Evolutionary conservation across 2,329 filamentous ascomycete genomes (phyloP).

Genomic region (Talaromyces sp.): DNA sequence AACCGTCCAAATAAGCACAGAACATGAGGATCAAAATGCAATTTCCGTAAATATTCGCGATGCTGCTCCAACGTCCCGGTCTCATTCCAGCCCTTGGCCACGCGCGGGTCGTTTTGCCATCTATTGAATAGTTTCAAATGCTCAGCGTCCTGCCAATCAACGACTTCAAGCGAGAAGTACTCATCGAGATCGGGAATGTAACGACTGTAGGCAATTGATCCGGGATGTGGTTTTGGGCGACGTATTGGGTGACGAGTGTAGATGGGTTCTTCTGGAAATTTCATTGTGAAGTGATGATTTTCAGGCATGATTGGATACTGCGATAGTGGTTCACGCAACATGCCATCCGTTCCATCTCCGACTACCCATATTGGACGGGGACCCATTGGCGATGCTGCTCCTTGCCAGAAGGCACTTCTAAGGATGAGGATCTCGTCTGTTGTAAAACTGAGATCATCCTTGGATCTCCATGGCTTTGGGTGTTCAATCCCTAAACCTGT

Average conservation of each 20-base stretch:
- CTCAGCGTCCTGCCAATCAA: slow-evolving; percentile 16
- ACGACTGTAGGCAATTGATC: slow-evolving; percentile 18
- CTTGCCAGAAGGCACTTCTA: slow-evolving; percentile 19
- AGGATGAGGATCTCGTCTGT: slow-evolving; percentile 13
- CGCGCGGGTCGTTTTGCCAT: slow-evolving; percentile 20
- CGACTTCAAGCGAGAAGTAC: slow-evolving; percentile 16
- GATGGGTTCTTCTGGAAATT: slow-evolving; percentile 16
- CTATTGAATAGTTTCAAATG: slow-evolving; percentile 18
- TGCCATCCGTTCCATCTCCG: slow-evolving; percentile 20
- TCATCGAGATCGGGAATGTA: slow-evolving; percentile 19
- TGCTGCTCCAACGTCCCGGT: slow-evolving; percentile 19
- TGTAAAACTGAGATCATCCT: background rate
- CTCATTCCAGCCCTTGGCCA: slow-evolving; percentile 19
- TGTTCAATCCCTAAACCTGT: slow-evolving; percentile 26
- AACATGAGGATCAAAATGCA: slow-evolving; percentile 17
- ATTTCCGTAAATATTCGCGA: slow-evolving; percentile 18
- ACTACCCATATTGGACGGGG: slow-evolving; percentile 18
- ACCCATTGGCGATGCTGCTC: slow-evolving; percentile 18
- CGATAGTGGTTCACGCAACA: slow-evolving; percentile 2
- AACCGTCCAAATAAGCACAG: slow-evolving; percentile 17
- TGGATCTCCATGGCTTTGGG: slow-evolving; percentile 8
- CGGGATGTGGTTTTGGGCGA: slow-evolving; percentile 15
- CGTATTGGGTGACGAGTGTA: slow-evolving; percentile 17
- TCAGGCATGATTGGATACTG: slow-evolving; percentile 17
- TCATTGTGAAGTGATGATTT: slow-evolving; percentile 19